Evolutionary conservation across 495 filamentous ascomycete species (phyloP), one percentile per base, ranked within the genome.

Genomic region (Xylaria sp.): DNA sequence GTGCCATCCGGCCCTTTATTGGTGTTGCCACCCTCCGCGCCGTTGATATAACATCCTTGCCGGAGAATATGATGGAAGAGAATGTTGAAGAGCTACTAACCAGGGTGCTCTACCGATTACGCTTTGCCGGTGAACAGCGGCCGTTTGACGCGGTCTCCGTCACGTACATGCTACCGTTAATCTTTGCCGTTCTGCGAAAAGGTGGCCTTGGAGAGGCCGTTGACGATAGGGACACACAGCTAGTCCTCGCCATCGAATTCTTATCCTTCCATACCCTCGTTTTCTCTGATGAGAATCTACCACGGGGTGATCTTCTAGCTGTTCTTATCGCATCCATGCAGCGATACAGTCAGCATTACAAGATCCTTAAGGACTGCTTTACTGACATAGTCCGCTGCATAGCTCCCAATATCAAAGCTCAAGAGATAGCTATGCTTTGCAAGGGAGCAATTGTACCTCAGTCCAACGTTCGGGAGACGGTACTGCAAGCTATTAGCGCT

Each of bases 161-260:
- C 26, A 92, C 91, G 62, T 99, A 98, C 74, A 87, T 96, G 41
- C 85, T 98, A 8, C 93, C 97, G 0, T 84, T 99, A 48, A 80
- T 97, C 9, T 89, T 94, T 65, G 72, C 91, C 17, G 85, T 98
- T 46, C 85, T 99, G 48, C 83, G 85, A 69, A 89, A 90, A 44
- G 93, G 93, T 31, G 94, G 95, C 2, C 90, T 97, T 67, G 92
- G 92, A 6, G 83, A 87, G 61, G 82, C 81, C 15, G 83, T 88
- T 9, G 94, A 97, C 70, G 93, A 97, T 50, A 90, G 89, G 35
- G 96, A 98, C 75, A 88, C 92, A 61, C 96, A 98, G 77, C 83
- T 98, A 35, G 86, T 97, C 15, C 88, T 99, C 64, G 93, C 93
- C 37, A 82, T 98, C n/a, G 96, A 98, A 78, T 91, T 97, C 72